phyloP scores from a whole-genome alignment of 2,329 filamentous ascomycete genomes.

The Trichoderma citrinoviride region DNA sequence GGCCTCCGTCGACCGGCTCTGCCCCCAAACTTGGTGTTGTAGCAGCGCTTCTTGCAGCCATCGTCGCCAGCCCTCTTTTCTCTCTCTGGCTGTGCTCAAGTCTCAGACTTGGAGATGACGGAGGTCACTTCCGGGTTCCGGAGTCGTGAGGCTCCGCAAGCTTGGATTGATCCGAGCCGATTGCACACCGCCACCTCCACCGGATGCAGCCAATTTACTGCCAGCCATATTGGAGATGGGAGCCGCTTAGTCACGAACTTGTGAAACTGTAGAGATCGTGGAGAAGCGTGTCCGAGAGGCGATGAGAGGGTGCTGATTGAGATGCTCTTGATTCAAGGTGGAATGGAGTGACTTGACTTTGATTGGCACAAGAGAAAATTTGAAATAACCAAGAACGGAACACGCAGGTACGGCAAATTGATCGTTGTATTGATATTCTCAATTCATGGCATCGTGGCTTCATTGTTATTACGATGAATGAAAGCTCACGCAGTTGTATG shows the following conservation, averaged over 20 bases:
- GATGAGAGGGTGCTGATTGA: too few relatives aligned
- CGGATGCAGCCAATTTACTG: neutral
- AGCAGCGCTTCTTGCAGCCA: neutral
- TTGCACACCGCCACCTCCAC: slow-evolving; percentile 2
- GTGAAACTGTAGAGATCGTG: neutral
- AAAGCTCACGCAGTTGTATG: slow-evolving; percentile 13
- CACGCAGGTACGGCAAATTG: neutral
- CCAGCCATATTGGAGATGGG: neutral
- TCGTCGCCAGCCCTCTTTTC: neutral
- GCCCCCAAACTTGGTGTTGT: neutral
- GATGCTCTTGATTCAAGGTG: too few relatives aligned
- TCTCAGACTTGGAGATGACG: neutral
- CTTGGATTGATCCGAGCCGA: slow-evolving; percentile 14
- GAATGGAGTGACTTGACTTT: too few relatives aligned
- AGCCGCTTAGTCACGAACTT: neutral
- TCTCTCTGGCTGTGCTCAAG: neutral
- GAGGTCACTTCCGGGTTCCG: slow-evolving; percentile 12
- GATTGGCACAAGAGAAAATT: too few relatives aligned
- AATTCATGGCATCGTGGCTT: slow-evolving; percentile 16
- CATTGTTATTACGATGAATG: slow-evolving; percentile 16
- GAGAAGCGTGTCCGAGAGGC: too few relatives aligned
- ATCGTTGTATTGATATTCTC: neutral
- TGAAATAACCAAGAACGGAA: too few relatives aligned
- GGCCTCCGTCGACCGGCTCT: slow-evolving; percentile 14
- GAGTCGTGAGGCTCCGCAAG: neutral